Percentiles rank a stretch among this genome's conserved stretches.
Conservation (phyloP, 495 filamentous ascomycete species). For the Thermochaetoides thermophila region DNA sequence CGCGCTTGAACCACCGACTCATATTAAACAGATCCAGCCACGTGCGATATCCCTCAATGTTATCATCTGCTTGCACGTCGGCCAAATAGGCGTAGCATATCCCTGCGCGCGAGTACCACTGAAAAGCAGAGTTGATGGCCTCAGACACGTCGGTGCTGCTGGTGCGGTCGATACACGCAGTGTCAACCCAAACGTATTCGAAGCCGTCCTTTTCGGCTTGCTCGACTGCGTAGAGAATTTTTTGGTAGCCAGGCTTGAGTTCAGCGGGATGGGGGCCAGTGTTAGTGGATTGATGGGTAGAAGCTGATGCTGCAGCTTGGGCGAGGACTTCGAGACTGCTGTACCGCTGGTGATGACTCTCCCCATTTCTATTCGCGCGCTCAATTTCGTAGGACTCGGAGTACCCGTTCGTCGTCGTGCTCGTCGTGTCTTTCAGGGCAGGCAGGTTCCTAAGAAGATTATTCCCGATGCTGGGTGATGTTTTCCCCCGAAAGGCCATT, state of each 20-base stretch:
- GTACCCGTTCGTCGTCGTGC: no score
- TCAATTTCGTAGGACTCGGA: no score
- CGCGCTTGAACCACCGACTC: conserved; percentile 14
- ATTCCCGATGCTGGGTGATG: no score
- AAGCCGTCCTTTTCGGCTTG: conserved; percentile 11
- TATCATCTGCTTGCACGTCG: conserved; percentile 11
- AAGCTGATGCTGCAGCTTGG: no score
- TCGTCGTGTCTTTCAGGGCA: no score
- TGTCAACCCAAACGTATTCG: conserved; percentile 15
- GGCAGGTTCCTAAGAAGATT: no score
- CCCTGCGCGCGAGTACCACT: conserved; percentile 9
- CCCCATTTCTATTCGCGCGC: no score
- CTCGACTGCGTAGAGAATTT: conserved; percentile 10
- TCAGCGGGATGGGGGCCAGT: conserved; percentile 5
- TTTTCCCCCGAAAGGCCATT: conserved; percentile 12
- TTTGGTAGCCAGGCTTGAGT: conserved; percentile 12
- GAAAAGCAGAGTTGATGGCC: conserved; percentile 16
- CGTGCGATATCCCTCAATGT: conserved; percentile 10
- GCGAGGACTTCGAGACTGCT: no score
- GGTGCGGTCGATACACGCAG: conserved; percentile 14
- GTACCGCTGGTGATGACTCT: no score
- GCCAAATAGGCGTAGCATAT: conserved; percentile 16
- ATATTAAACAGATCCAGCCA: conserved; percentile 13
- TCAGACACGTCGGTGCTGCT: conserved; percentile 15
- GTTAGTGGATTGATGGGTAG: no score